These are phyloP conservation scores for Rhizopogon vesiculosus DNA, from an alignment of 768 basidiomycete species.

Conservation along the genomic window DNA sequence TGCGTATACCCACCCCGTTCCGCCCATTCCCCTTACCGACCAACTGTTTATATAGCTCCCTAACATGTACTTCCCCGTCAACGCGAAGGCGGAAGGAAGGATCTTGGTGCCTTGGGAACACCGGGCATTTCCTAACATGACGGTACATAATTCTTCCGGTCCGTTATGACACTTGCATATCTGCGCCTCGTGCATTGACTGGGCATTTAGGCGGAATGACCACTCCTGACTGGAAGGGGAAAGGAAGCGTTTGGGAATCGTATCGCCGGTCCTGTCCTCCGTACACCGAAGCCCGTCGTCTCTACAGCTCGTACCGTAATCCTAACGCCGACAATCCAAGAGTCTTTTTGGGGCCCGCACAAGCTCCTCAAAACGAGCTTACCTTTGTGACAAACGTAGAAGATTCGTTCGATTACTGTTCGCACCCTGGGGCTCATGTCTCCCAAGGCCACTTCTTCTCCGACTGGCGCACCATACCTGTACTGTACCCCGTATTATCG, in stretches of 20 bases:
- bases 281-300: slow-evolving; percentile 68
- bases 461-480: slow-evolving; percentile 87
- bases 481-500: slow-evolving; percentile 91
- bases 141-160: slow-evolving; percentile 34
- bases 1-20: slow-evolving; percentile 24
- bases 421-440: slow-evolving; percentile 76
- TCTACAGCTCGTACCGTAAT: slow-evolving; percentile 73
- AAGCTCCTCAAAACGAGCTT: slow-evolving; percentile 1
- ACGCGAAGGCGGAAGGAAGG: slow-evolving; percentile 89
- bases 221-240: slow-evolving; percentile 76
- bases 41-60: slow-evolving; percentile 52
- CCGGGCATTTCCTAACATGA: slow-evolving; percentile 62
- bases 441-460: slow-evolving; percentile 96
- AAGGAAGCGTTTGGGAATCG: slow-evolving; percentile 89
- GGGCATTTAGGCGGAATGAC: slow-evolving; percentile 40
- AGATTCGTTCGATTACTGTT: slow-evolving; percentile 74
- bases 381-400: slow-evolving; percentile 50
- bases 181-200: not conserved
- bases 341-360: slow-evolving; percentile 21
- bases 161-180: not conserved
- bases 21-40: not conserved
- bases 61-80: slow-evolving; percentile 93
- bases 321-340: slow-evolving; percentile 26
- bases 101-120: slow-evolving; percentile 93
- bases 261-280: slow-evolving; percentile 88